Percentiles rank a stretch among this genome's conserved stretches.
Conservation (phyloP, 148 eudicot species). For the Chenopodium album region DNA sequence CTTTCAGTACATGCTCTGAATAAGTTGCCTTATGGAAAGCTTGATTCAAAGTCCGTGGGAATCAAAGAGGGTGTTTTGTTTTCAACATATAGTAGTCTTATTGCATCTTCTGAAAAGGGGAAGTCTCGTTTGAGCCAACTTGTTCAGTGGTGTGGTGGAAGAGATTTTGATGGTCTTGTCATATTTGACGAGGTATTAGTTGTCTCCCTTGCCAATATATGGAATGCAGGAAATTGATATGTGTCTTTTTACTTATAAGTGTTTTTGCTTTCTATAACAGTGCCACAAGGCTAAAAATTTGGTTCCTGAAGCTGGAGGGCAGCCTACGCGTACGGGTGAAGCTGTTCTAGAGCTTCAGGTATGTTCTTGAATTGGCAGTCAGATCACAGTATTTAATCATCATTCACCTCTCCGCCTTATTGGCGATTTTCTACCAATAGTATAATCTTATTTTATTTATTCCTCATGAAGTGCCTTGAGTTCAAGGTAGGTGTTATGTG, state of each 20-base stretch:
- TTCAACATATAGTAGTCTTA: constrained; percentile 93
- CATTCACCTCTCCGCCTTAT: not conserved
- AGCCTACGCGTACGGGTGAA: constrained; percentile 94
- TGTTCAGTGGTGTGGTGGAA: constrained; percentile 98
- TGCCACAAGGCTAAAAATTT: constrained; percentile 98
- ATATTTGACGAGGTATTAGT: constrained; percentile 86
- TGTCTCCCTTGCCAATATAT: not conserved
- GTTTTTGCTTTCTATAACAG: constrained; percentile 40
- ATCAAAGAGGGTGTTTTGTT: constrained; percentile 90
- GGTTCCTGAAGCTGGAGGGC: constrained; percentile 97
- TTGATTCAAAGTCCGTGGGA: constrained; percentile 93
- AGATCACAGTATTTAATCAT: not conserved
- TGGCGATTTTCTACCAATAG: not conserved
- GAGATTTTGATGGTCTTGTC: constrained; percentile 74
- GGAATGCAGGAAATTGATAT: not conserved
- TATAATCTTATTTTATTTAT: too few species aligned
- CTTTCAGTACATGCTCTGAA: constrained; percentile 87
- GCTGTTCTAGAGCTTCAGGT: constrained; percentile 99
- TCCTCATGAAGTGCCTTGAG: too few species aligned
- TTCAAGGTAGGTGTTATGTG: too few species aligned
- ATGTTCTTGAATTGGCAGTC: constrained; percentile 27
- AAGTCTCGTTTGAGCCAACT: constrained; percentile 91
- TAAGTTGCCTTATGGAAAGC: constrained; percentile 94
- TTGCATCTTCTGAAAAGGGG: constrained; percentile 97
- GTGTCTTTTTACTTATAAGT: not conserved